Evolutionary conservation across 2,329 filamentous ascomycete genomes (phyloP).

Genomic region (Phialophora macrospora): DNA sequence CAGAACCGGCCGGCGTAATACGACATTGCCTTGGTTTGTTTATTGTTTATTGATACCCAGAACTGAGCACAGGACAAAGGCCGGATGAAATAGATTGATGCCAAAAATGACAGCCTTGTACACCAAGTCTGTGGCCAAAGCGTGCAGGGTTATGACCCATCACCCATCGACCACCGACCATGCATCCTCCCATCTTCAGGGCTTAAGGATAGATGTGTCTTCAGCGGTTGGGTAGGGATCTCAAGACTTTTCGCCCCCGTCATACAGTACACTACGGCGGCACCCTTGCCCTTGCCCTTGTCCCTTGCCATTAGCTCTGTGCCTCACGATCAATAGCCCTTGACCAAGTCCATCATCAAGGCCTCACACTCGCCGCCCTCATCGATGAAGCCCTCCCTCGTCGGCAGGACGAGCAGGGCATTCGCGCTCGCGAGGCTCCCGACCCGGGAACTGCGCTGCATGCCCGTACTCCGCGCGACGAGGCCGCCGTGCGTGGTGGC

Average conservation of each 20-base stretch:
- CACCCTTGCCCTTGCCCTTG: too few relatives aligned
- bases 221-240: too few relatives aligned
- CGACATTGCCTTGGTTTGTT: constrained; percentile 13
- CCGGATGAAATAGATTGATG: neutral
- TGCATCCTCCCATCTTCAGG: too few relatives aligned
- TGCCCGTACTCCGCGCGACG: constrained; percentile 79
- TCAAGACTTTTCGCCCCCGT: too few relatives aligned
- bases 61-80: neutral
- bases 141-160: too few relatives aligned
- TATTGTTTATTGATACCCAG: constrained; percentile 29
- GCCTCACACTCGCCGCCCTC: constrained; percentile 77
- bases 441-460: constrained; percentile 86
- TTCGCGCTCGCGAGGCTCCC: constrained; percentile 90
- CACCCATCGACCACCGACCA: too few relatives aligned
- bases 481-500: constrained; percentile 64
- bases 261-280: too few relatives aligned
- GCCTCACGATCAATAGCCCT: constrained; percentile 35
- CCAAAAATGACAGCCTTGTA: neutral
- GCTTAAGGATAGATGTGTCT: too few relatives aligned
- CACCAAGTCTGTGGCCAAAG: neutral
- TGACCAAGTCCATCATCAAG: constrained; percentile 71
- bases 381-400: constrained; percentile 64
- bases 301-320: neutral
- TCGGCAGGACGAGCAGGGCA: constrained; percentile 71
- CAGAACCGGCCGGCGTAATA: neutral